Evolutionary conservation across 108 stramenopile species (phyloP), one percentile per base, ranked within the genome.

Genomic region (Skeletonema potamos): DNA sequence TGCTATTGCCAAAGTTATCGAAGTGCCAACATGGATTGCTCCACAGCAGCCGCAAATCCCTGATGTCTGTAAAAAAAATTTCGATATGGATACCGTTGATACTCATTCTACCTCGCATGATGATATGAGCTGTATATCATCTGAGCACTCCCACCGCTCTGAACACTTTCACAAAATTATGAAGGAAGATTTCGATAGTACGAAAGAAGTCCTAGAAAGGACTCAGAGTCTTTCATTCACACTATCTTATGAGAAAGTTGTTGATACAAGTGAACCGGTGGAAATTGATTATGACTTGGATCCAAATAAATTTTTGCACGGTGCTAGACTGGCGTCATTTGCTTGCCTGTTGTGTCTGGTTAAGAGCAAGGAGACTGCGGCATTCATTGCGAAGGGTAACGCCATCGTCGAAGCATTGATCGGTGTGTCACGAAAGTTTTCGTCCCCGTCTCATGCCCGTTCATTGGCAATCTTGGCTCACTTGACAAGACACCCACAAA

Each of bases 351-450:
- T 74, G 18, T 85, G 89, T 63, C 66, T 93, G 57, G 82, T 85
- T 33, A 93, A 93, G 76, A 87, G 86, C 64, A 86, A 88, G 59
- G 92, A 93, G 48, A 93, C 89, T 78, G 84, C 20, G 20, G 8
- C 22, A 55, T 56, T 75, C 24, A 58, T 93, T 54, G 86, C 89
- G 9, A 55, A 89, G n/a, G 58, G 83, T 27, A 57, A 60, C 26
- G 46, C 15, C 9, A 58, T 91, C 12, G 57, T 91, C 0, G 61
- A 81, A 18, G 68, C 86, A 12, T 62, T 93, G 27, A 77, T 89
- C 1, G 58, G 54, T 10, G 85, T 93, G 43, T 83, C 89, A 18
- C 85, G 67, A 36, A 71, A 83, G 34, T 88, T 88, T 26, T 66
- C 73, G 11, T 85, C 86, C 27, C 76, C 87, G 3, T 87, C 86